Percentiles rank a stretch among this genome's conserved stretches.
These are phyloP conservation scores for Parastagonospora nodorum DNA, from an alignment of 2,329 filamentous ascomycete species.

Conservation along the genomic window DNA sequence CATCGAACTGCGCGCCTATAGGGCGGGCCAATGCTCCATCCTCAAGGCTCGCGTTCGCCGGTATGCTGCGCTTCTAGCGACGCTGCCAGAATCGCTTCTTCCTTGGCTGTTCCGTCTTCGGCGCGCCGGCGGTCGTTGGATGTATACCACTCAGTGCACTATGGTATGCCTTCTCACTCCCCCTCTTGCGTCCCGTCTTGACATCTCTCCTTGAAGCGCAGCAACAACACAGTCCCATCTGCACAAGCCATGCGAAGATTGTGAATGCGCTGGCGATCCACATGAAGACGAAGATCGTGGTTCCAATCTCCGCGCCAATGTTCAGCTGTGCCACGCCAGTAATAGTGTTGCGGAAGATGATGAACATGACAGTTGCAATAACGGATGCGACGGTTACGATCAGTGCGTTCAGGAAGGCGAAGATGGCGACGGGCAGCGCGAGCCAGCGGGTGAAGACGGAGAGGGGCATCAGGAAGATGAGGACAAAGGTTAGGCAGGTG, in stretches of 20 bases:
- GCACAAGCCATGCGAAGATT: slow-evolving; percentile 71
- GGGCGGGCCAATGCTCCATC: not conserved
- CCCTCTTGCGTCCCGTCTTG: slow-evolving; percentile 53
- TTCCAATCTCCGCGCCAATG: slow-evolving; percentile 72
- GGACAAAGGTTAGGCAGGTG: slow-evolving; percentile 70
- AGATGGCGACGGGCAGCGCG: slow-evolving; percentile 69
- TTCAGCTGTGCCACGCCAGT: slow-evolving; percentile 73
- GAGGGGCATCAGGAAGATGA: slow-evolving; percentile 68
- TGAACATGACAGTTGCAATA: slow-evolving; percentile 81
- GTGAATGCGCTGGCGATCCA: slow-evolving; percentile 76
- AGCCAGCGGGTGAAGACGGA: slow-evolving; percentile 59
- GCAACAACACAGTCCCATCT: slow-evolving; percentile 79
- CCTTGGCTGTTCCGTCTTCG: slow-evolving; percentile 7
- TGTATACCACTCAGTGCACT: slow-evolving; percentile 6
- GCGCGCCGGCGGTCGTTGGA: slow-evolving; percentile 3
- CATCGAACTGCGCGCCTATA: not conserved
- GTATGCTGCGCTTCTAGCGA: slow-evolving; percentile 8
- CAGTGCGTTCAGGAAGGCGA: slow-evolving; percentile 70
- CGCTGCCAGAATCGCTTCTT: slow-evolving; percentile 24
- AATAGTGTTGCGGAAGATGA: slow-evolving; percentile 80
- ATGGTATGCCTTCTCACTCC: slow-evolving; percentile 44
- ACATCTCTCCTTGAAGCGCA: slow-evolving; percentile 65
- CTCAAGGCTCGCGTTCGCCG: not conserved
- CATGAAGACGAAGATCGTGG: slow-evolving; percentile 83
- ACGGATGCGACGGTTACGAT: slow-evolving; percentile 71